Percentiles rank a stretch among this genome's conserved stretches.
These are phyloP conservation scores for Heritiera fomes DNA, from an alignment of 345 rosid genomes.

Conservation along the genomic window DNA sequence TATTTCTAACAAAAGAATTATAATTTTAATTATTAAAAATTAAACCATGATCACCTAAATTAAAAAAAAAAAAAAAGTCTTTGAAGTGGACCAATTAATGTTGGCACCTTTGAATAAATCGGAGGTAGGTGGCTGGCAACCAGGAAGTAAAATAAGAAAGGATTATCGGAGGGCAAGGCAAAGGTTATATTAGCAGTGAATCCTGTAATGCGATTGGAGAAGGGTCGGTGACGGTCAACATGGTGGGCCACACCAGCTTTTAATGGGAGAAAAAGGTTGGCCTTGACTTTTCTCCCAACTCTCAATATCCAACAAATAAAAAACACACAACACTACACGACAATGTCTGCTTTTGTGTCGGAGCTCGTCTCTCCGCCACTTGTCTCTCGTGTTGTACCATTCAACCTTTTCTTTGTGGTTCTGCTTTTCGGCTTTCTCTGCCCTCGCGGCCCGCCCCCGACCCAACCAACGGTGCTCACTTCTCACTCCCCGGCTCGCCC, in stretches of 20 bases:
- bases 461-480: no score
- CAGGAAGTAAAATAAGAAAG: not conserved
- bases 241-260: constrained; percentile 17
- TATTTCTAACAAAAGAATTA: no score
- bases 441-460: not conserved
- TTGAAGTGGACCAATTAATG: no score
- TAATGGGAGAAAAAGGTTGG: constrained; percentile 14
- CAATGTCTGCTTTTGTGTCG: constrained; percentile 17
- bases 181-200: no score
- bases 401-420: not conserved
- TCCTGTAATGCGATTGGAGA: no score
- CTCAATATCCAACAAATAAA: not conserved
- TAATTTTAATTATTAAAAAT: no score
- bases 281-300: constrained; percentile 22
- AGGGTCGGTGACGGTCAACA: not conserved
- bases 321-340: constrained; percentile 12
- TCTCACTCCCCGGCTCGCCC: no score
- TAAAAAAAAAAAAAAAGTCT: no score
- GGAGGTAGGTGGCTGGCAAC: not conserved
- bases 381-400: not conserved
- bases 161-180: no score
- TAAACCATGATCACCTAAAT: no score
- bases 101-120: no score
- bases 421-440: not conserved
- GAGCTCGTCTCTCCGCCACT: not conserved